These are phyloP conservation scores for Ceratobasidium sp. DNA, from an alignment of 1,284 basidiomycete genomes.

Conservation along the genomic window DNA sequence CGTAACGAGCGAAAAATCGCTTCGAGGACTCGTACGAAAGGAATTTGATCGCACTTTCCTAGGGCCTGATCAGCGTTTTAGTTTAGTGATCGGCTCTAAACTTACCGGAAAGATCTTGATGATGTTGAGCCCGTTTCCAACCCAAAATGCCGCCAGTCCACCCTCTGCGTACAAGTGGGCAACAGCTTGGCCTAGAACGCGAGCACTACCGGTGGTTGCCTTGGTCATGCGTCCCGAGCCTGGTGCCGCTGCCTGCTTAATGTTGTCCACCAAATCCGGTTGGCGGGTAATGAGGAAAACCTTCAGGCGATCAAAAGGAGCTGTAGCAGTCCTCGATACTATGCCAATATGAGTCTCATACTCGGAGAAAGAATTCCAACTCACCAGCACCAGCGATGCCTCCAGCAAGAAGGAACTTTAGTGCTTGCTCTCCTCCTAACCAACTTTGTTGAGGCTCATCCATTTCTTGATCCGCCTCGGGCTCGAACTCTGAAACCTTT, in stretches of 20 bases:
- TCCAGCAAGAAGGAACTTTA: constrained; percentile 92
- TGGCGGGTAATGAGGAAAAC: constrained; percentile 92
- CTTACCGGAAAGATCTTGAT: constrained; percentile 87
- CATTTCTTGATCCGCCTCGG: constrained; percentile 45
- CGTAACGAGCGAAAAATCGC: constrained; percentile 90
- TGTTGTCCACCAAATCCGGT: constrained; percentile 59
- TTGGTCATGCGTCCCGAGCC: constrained; percentile 46
- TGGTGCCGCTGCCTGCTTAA: background rate
- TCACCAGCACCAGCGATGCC: constrained; percentile 91
- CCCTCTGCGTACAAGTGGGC: constrained; percentile 84
- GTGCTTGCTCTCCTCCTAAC: constrained; percentile 74
- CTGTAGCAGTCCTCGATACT: constrained; percentile 96
- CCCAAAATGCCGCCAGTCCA: constrained; percentile 93
- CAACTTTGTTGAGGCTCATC: constrained; percentile 61
- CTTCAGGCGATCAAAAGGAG: constrained; percentile 97
- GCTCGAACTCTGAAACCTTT: constrained; percentile 51
- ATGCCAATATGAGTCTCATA: constrained; percentile 39
- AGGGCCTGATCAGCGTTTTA: background rate
- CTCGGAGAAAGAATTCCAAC: constrained; percentile 42
- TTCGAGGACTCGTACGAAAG: constrained; percentile 96
- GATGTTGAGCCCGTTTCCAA: constrained; percentile 72
- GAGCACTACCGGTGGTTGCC: constrained; percentile 63
- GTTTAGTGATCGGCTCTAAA: background rate
- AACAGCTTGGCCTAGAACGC: constrained; percentile 75
- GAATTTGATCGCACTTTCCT: constrained; percentile 98